Evolutionary conservation across 805 yeast genomes (phyloP).

Genomic region (Candida fluviatilis): DNA sequence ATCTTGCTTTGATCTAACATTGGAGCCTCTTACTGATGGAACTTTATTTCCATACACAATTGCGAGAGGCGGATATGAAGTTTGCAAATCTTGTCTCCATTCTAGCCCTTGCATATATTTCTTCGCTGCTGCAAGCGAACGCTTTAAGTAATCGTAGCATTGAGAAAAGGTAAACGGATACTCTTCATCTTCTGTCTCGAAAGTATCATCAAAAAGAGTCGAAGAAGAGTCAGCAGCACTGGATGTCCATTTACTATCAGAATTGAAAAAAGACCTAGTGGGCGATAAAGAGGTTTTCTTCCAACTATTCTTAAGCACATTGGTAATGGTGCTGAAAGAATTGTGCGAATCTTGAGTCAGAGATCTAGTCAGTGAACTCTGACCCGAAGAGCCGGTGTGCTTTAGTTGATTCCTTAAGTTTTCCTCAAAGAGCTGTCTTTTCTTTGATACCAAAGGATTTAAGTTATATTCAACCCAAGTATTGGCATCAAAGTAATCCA

Average conservation of each 20-base stretch:
- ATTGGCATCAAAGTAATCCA: conserved; percentile 78
- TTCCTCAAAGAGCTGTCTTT: conserved; percentile 26
- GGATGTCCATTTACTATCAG: not conserved
- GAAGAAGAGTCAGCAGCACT: not conserved
- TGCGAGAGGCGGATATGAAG: conserved; percentile 76
- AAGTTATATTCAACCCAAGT: conserved; percentile 75
- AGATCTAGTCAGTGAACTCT: not conserved
- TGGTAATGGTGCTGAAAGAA: not conserved
- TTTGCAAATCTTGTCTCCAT: conserved; percentile 42
- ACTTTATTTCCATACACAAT: conserved; percentile 76
- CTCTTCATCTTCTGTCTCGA: conserved; percentile 10
- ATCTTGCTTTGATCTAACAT: conserved; percentile 58
- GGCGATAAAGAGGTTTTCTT: conserved; percentile 1
- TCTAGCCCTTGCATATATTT: conserved; percentile 53
- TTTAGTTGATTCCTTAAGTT: not conserved
- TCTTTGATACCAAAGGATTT: conserved; percentile 63
- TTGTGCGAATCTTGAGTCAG: conserved; percentile 2
- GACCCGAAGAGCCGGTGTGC: not conserved
- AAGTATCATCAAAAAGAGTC: not conserved
- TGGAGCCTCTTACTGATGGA: conserved; percentile 81
- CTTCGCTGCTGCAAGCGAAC: conserved; percentile 59
- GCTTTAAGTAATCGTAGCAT: conserved; percentile 58
- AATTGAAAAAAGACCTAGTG: not conserved
- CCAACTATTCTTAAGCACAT: conserved; percentile 2
- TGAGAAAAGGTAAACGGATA: conserved; percentile 45